Percentiles rank a stretch among this genome's conserved stretches.
phyloP scores from a whole-genome alignment of 2,329 filamentous ascomycete genomes.

The Alternaria atra region DNA sequence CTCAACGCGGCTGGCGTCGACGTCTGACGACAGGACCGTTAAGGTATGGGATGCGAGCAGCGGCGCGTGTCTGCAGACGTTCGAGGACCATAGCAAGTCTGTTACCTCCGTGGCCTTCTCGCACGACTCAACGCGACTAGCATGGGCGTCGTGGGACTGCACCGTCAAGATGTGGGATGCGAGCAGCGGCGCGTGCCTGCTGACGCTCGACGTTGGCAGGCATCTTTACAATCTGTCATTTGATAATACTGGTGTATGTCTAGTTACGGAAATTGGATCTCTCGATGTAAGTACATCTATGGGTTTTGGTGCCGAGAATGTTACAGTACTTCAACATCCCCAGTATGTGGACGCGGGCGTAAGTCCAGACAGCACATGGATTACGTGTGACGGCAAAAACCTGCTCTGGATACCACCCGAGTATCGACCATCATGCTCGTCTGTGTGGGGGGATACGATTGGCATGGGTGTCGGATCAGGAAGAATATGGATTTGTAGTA shows the following conservation, averaged over 20 bases:
- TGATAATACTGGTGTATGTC: slow-evolving; percentile 24
- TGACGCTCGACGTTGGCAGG: not conserved
- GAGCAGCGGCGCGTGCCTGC: too few relatives aligned
- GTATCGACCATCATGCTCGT: slow-evolving; percentile 31
- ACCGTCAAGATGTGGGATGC: too few relatives aligned
- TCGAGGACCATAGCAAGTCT: too few relatives aligned
- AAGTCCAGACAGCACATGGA: slow-evolving; percentile 27
- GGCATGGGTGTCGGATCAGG: slow-evolving; percentile 14
- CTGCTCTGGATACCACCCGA: slow-evolving; percentile 33
- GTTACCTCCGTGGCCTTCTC: too few relatives aligned
- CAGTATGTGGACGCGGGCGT: slow-evolving; percentile 20
- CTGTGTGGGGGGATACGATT: slow-evolving; percentile 23
- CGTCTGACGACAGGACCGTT: too few relatives aligned
- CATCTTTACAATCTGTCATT: slow-evolving; percentile 25
- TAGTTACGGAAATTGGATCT: slow-evolving; percentile 30
- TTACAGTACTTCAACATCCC: not conserved
- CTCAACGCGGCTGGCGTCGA: too few relatives aligned
- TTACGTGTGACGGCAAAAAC: slow-evolving; percentile 24
- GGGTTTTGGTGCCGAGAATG: not conserved
- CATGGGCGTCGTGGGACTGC: too few relatives aligned
- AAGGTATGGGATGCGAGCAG: too few relatives aligned
- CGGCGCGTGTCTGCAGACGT: too few relatives aligned
- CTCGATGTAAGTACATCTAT: slow-evolving; percentile 16
- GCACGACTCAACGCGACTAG: too few relatives aligned
- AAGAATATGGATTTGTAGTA: slow-evolving; percentile 14